Conservation (phyloP, 306 rosid genomes). For the Castanea sativa region DNA sequence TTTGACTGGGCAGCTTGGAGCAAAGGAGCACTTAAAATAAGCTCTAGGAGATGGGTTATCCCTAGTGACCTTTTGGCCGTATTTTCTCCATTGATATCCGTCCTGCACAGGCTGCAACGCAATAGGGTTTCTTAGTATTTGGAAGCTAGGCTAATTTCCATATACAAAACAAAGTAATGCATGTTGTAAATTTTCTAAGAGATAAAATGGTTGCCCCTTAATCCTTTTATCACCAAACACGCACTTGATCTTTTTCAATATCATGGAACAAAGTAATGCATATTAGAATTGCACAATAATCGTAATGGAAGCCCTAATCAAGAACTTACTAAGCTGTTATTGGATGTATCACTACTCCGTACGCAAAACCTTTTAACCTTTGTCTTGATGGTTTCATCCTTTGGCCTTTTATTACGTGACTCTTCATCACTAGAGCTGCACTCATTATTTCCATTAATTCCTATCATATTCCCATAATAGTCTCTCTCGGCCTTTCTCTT, state of each 20-base stretch:
- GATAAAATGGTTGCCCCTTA: too few relatives aligned
- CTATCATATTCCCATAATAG: slow-evolving; percentile 1
- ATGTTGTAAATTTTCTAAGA: neutral
- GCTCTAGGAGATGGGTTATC: slow-evolving; percentile 98
- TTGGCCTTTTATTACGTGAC: slow-evolving; percentile 43
- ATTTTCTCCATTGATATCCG: slow-evolving; percentile 94
- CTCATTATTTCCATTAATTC: slow-evolving; percentile 28
- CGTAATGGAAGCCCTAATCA: neutral
- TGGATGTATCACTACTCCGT: slow-evolving; percentile 51
- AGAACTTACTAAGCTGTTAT: slow-evolving; percentile 59
- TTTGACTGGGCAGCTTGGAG: slow-evolving; percentile 82
- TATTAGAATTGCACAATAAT: slow-evolving; percentile 1
- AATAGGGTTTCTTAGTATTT: neutral
- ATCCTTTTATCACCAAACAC: too few relatives aligned
- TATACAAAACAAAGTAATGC: neutral
- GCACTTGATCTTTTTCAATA: neutral
- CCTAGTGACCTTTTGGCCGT: slow-evolving; percentile 92
- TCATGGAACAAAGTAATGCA: neutral
- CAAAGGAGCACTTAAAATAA: slow-evolving; percentile 79
- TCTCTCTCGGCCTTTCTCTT: slow-evolving; percentile 54
- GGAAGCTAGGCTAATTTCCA: neutral
- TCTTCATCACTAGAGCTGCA: slow-evolving; percentile 52
- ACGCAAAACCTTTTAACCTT: slow-evolving; percentile 59
- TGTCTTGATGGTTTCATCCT: slow-evolving; percentile 31
- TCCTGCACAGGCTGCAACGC: slow-evolving; percentile 67